A percentile compares a stretch with the other conserved stretches of the same genome.
Conservation (phyloP, 371 early-diverging fungal genomes). For the Cokeromyces recurvatus region DNA sequence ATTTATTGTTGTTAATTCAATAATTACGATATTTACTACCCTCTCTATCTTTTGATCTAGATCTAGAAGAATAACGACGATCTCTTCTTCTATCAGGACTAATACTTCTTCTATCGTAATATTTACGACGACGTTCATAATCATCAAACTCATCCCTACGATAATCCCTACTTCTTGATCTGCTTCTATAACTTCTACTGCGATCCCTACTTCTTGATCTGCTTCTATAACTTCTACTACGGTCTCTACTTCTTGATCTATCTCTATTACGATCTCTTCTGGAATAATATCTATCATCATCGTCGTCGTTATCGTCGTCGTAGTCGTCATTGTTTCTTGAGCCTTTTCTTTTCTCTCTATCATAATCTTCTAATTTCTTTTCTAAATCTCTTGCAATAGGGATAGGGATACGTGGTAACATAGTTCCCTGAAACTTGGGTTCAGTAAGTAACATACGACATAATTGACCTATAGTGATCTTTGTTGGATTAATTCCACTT, state of each 20-base stretch:
- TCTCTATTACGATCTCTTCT: not conserved
- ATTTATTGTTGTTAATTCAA: no score
- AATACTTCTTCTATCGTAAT: slow-evolving; percentile 9
- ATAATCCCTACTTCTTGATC: slow-evolving; percentile 2
- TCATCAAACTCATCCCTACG: slow-evolving; percentile 33
- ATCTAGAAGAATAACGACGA: no score
- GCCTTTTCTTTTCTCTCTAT: slow-evolving; percentile 24
- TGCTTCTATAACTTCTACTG: slow-evolving; percentile 12
- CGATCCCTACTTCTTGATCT: slow-evolving; percentile 8
- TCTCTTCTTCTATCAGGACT: no score
- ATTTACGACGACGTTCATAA: no score
- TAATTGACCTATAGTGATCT: slow-evolving; percentile 69
- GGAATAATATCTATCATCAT: not conserved
- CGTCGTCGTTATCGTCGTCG: slow-evolving; percentile 6
- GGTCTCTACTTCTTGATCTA: not conserved
- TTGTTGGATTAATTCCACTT: slow-evolving; percentile 58
- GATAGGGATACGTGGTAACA: slow-evolving; percentile 82
- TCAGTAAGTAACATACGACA: slow-evolving; percentile 64
- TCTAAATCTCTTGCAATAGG: slow-evolving; percentile 76
- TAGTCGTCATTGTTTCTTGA: not conserved
- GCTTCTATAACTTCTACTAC: slow-evolving; percentile 10
- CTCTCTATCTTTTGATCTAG: no score
- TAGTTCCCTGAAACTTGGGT: slow-evolving; percentile 70
- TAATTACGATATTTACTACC: not conserved
- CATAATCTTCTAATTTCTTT: slow-evolving; percentile 57